These are phyloP conservation scores for Penicillium odoratum DNA, from an alignment of 495 filamentous ascomycete species.

Conservation along the genomic window DNA sequence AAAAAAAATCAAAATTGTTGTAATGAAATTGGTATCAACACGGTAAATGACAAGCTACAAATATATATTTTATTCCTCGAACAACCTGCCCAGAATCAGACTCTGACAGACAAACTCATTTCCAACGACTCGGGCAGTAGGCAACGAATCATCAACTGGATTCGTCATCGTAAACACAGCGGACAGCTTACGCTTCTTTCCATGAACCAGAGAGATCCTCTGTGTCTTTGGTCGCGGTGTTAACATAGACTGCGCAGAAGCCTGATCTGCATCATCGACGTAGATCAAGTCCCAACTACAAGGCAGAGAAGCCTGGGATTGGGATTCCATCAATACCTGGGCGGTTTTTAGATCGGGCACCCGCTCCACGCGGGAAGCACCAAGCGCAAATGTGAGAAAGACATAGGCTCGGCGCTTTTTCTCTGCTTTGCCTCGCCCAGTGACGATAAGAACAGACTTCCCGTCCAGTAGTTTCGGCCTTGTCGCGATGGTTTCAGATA, in stretches of 20 bases:
- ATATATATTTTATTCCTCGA: constrained; percentile 53
- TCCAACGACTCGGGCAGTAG: constrained; percentile 60
- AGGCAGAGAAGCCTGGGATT: constrained; percentile 34
- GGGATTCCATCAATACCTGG: constrained; percentile 52
- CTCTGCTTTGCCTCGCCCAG: constrained; percentile 64
- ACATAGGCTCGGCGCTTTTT: constrained; percentile 61
- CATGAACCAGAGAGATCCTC: constrained; percentile 14
- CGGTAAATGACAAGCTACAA: constrained; percentile 5
- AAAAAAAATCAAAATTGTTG: not conserved
- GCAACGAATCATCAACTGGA: not conserved
- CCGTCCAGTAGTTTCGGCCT: constrained; percentile 64
- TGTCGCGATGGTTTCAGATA: constrained; percentile 55
- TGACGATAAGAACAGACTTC: constrained; percentile 72
- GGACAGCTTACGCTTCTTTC: constrained; percentile 50
- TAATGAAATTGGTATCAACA: constrained; percentile 29
- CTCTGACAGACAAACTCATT: constrained; percentile 94
- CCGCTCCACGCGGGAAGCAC: constrained; percentile 63
- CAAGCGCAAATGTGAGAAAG: constrained; percentile 78
- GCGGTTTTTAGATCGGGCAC: constrained; percentile 64
- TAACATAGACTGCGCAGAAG: constrained; percentile 47
- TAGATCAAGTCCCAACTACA: constrained; percentile 77
- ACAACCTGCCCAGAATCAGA: constrained; percentile 78
- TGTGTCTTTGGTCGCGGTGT: constrained; percentile 13
- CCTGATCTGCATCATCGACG: constrained; percentile 62
- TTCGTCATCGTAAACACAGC: constrained; percentile 46